Conservation (phyloP, 306 rosid genomes). For the Clitoria ternatea region DNA sequence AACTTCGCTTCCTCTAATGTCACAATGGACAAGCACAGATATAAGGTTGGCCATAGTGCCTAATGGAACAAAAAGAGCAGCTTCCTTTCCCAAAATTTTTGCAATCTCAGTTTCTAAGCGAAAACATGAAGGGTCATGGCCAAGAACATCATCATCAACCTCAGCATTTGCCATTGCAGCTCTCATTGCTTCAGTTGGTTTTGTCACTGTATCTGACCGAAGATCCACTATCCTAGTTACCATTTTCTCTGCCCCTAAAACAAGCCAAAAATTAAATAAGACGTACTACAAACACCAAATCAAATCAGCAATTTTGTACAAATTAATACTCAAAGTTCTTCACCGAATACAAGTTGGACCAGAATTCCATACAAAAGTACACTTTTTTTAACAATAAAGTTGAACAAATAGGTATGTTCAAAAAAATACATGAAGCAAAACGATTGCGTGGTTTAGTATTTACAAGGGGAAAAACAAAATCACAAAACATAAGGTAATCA, state of each 20-base stretch:
- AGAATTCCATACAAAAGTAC: background rate
- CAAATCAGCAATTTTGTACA: background rate
- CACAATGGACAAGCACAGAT: conserved; percentile 88
- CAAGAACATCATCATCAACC: conserved; percentile 80
- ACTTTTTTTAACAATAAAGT: background rate
- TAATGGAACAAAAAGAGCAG: conserved; percentile 80
- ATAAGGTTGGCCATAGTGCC: conserved; percentile 96
- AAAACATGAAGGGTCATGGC: conserved; percentile 63
- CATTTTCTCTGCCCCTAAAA: conserved; percentile 45
- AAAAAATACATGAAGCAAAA: background rate
- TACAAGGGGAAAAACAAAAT: background rate
- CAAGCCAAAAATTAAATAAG: background rate
- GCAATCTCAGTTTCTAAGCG: conserved; percentile 73
- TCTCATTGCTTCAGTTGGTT: conserved; percentile 73
- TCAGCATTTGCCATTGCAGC: conserved; percentile 78
- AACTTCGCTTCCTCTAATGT: conserved; percentile 84
- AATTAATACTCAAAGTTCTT: background rate
- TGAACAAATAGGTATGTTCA: background rate
- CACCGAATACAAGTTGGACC: background rate
- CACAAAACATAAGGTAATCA: background rate
- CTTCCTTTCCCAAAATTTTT: conserved; percentile 70
- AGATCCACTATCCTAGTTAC: conserved; percentile 64
- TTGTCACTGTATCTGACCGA: conserved; percentile 86
- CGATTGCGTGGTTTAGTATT: background rate
- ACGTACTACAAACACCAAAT: too few species aligned